Base-by-base conservation (phyloP, 2,329 filamentous ascomycete species). In the Aspergillus eucalypticola region DNA sequence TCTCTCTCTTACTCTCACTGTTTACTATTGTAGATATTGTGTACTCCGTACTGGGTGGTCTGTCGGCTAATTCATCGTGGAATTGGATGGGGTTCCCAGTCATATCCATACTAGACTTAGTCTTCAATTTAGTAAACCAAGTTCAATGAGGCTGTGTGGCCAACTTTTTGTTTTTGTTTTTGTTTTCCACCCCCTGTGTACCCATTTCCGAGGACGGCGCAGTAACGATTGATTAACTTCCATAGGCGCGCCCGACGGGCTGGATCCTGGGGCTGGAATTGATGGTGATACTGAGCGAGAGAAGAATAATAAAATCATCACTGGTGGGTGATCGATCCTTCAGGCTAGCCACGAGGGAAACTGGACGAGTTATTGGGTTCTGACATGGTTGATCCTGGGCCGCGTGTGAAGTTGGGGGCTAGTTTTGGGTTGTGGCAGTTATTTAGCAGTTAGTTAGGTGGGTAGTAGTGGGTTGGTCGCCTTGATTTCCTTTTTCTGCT, bases 341-440 rank as follows among this genome's bases (percentile, higher is more conserved):
- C 41, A 49, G 44, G 44, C 21, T n/a, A 23, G 44, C 46, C 25
- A 17, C 25, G n/a, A 50, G 46, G 25, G 29, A 50, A 21, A 42
- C 15, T 17, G 44, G 23, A 49, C 15, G 41, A 21, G 41, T 29
- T 50, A 50, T 50, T 50, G 46, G 46, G 46, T 50, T 50, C 46
- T 50, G 46, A 50, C 46, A 50, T 50, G 46, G 25, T 50, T 50
- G 46, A 50, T 50, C 46, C 46, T 27, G n/a, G 46, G 46, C 23
- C 46, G 46, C 15, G 46, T 15, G 23, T 17, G 32, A 35, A 35
- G 32, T 50, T 50, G 46, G 46, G 46, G 46, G 46, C 46, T 50
- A 50, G 46, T 50, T 50, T 50, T 50, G 46, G n/a, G 15, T 8
- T 23, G 25, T 44, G n/a, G 17, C 27, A 29, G 27, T 29, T 29